Evolutionary conservation across 2,329 filamentous ascomycete genomes (phyloP).

Genomic region (Apiospora koreana): DNA sequence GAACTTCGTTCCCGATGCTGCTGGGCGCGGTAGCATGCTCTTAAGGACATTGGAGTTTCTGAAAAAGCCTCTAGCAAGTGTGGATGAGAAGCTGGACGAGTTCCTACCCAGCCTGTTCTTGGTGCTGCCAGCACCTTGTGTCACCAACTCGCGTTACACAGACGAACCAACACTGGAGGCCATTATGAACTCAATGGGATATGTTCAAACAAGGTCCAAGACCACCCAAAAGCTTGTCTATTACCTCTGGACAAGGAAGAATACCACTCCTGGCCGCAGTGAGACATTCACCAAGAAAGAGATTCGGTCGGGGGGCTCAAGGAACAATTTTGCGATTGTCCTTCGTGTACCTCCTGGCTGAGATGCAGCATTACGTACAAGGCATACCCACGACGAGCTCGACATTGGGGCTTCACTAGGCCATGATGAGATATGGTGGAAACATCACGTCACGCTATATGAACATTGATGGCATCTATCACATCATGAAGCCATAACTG

Average conservation of each 20-base stretch:
- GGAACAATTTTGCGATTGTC: conserved; percentile 91
- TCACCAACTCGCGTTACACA: conserved; percentile 89
- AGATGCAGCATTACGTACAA: background rate
- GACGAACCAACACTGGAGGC: conserved; percentile 66
- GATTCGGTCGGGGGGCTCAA: conserved; percentile 69
- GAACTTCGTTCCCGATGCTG: conserved; percentile 86
- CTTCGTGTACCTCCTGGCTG: conserved; percentile 40
- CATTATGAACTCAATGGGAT: conserved; percentile 81
- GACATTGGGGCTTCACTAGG: background rate
- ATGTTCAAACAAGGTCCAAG: conserved; percentile 65
- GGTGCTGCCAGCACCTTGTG: conserved; percentile 84
- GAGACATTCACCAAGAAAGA: conserved; percentile 69
- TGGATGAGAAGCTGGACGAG: conserved; percentile 27
- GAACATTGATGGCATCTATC: background rate
- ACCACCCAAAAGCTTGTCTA: conserved; percentile 83
- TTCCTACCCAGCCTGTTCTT: conserved; percentile 77
- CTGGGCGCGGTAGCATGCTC: conserved; percentile 81
- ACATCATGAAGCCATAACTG: background rate
- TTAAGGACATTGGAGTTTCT: conserved; percentile 73
- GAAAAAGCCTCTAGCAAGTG: conserved; percentile 33
- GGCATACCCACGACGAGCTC: background rate
- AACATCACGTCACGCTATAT: background rate
- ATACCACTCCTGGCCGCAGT: conserved; percentile 19
- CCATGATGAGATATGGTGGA: background rate
- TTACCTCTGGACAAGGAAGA: conserved; percentile 72